Conservation (phyloP, 352 stramenopile species). For the Phytophthora megakarya region DNA sequence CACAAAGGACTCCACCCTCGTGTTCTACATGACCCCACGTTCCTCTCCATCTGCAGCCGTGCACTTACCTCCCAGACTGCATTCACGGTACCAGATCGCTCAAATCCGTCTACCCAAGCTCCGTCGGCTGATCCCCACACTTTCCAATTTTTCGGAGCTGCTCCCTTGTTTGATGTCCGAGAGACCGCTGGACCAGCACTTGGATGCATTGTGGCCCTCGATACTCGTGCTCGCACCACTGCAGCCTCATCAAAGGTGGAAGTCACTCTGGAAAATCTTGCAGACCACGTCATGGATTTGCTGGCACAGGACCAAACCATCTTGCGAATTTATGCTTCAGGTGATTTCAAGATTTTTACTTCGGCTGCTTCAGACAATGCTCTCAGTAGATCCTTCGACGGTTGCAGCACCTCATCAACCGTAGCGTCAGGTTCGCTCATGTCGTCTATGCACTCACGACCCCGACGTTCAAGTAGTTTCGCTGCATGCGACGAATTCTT, state of each 20-base stretch:
- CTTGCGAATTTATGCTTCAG: constrained; percentile 60
- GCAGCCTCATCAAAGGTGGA: constrained; percentile 47
- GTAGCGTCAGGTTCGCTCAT: constrained; percentile 17
- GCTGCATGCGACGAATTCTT: constrained; percentile 45
- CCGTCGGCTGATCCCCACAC: constrained; percentile 22
- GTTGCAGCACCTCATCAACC: constrained; percentile 37
- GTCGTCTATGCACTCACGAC: constrained; percentile 26
- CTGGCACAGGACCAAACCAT: constrained; percentile 62
- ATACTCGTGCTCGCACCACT: constrained; percentile 50
- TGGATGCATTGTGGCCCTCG: constrained; percentile 66
- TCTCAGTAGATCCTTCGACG: constrained; percentile 32
- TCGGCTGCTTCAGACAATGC: constrained; percentile 36
- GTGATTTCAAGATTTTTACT: constrained; percentile 70
- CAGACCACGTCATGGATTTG: constrained; percentile 64
- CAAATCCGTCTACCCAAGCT: constrained; percentile 20
- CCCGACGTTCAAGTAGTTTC: constrained; percentile 47
- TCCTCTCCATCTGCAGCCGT: constrained; percentile 61
- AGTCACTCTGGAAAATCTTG: constrained; percentile 64
- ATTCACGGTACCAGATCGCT: constrained; percentile 53
- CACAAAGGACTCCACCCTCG: constrained; percentile 59
- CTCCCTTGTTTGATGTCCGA: constrained; percentile 51
- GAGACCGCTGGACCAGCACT: constrained; percentile 38
- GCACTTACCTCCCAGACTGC: constrained; percentile 45
- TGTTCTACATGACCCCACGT: constrained; percentile 59
- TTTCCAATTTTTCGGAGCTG: constrained; percentile 70